Percentiles rank a stretch among this genome's conserved stretches.
Conservation (phyloP, 805 yeast species). For the Kluyveromyces siamensis region DNA sequence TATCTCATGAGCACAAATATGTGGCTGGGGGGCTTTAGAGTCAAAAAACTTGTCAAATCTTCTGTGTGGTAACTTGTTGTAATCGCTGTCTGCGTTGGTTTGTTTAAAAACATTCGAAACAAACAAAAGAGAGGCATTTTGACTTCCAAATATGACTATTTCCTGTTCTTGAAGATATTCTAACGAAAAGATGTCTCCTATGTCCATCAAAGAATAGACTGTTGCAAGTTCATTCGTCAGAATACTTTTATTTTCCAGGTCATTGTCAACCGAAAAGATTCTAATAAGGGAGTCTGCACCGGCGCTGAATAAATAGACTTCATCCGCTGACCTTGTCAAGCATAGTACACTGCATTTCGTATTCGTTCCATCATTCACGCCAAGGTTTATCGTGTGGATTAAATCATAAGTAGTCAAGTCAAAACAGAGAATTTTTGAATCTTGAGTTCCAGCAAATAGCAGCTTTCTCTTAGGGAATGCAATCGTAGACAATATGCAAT, state of each 20-base stretch:
- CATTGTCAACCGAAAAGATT: constrained; percentile 58
- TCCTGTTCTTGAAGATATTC: constrained; percentile 53
- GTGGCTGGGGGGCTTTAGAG: constrained; percentile 78
- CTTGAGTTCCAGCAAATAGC: constrained; percentile 86
- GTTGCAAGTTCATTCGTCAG: constrained; percentile 49
- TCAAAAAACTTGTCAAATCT: constrained; percentile 83
- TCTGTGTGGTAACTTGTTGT: constrained; percentile 45
- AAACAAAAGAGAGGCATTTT: constrained; percentile 82
- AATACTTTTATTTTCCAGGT: constrained; percentile 6
- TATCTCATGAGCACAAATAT: constrained; percentile 26
- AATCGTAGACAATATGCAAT: constrained; percentile 64
- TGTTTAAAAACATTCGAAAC: constrained; percentile 34
- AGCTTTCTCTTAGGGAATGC: constrained; percentile 49
- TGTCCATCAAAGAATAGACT: constrained; percentile 74
- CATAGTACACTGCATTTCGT: constrained; percentile 49
- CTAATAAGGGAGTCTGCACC: constrained; percentile 86
- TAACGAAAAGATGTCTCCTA: constrained; percentile 87
- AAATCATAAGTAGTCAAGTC: constrained; percentile 56
- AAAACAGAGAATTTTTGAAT: constrained; percentile 64
- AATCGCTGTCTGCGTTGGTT: constrained; percentile 15
- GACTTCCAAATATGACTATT: constrained; percentile 78
- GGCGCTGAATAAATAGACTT: constrained; percentile 63
- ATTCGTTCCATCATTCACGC: constrained; percentile 30
- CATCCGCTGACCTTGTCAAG: constrained; percentile 44
- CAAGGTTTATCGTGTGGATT: constrained; percentile 36